Evolutionary conservation across 2,329 filamentous ascomycete species (phyloP).

Genomic region (Falciphora oryzae): DNA sequence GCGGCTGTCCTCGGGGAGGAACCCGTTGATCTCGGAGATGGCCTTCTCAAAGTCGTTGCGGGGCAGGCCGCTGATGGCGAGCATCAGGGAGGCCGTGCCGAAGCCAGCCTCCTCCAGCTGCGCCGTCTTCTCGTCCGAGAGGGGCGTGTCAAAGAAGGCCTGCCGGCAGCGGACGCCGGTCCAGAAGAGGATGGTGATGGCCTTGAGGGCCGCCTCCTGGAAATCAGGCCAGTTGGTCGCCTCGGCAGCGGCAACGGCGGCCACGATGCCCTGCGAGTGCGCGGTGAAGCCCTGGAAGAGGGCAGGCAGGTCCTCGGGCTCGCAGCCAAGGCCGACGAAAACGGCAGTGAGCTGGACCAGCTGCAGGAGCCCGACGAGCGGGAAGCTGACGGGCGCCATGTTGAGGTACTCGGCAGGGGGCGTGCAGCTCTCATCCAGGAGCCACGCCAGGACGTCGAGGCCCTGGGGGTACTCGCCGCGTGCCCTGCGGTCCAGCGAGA

Average conservation of each 20-base stretch:
- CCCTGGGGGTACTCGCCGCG: slow-evolving; percentile 97
- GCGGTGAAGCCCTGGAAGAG: slow-evolving; percentile 83
- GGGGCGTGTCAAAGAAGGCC: slow-evolving; percentile 88
- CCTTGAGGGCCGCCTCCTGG: slow-evolving; percentile 68
- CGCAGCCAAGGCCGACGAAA: slow-evolving; percentile 82
- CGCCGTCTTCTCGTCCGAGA: slow-evolving; percentile 82
- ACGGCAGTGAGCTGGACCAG: slow-evolving; percentile 93
- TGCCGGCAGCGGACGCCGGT: slow-evolving; percentile 96
- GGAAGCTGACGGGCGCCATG: slow-evolving; percentile 90
- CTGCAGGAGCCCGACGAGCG: slow-evolving; percentile 92
- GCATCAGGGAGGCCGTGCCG: slow-evolving; percentile 90
- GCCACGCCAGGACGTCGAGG: slow-evolving; percentile 90
- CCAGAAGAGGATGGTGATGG: slow-evolving; percentile 95
- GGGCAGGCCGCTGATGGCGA: slow-evolving; percentile 91
- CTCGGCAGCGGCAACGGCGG: slow-evolving; percentile 84
- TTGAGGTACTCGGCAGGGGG: slow-evolving; percentile 95
- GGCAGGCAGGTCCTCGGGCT: slow-evolving; percentile 81
- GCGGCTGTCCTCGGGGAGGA: slow-evolving; percentile 85
- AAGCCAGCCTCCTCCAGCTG: slow-evolving; percentile 93
- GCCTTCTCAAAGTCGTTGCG: slow-evolving; percentile 87
- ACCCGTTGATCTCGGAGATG: slow-evolving; percentile 93
- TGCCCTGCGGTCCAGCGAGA: slow-evolving; percentile 76
- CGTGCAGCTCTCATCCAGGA: slow-evolving; percentile 80
- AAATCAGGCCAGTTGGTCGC: slow-evolving; percentile 93
- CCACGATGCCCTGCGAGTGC: slow-evolving; percentile 94